Evolutionary conservation across 768 basidiomycete species (phyloP), one percentile per base, ranked within the genome.

Genomic region (Tulasnella sp.): DNA sequence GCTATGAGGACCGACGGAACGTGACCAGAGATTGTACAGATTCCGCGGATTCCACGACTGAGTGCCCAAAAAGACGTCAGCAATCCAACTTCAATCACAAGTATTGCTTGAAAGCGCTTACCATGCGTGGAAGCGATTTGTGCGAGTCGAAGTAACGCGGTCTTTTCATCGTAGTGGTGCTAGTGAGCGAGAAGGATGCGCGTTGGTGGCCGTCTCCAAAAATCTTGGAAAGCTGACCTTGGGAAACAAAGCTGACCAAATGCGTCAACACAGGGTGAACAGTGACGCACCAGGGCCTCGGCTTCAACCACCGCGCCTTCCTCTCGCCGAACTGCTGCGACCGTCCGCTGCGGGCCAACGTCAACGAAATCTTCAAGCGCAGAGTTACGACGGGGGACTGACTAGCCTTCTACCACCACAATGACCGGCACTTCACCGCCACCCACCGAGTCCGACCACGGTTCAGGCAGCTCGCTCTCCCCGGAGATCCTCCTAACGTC

Each of bases 31-130:
- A 81, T 94, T 95, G 85, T 88, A 97, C 22, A 98, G 83, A 81
- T 98, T 98, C 76, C 87, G 86, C 0, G 89, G 87, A 12, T 87
- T 82, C 96, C 96, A 98, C 81, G 90, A 92, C 94, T 96, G 80
- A 17, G n/a, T 14, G 11, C 19, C 22, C 16, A 73, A 35, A 68
- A 64, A 37, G 37, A 40, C 16, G 42, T 59, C 26, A 59, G 52
- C 52, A 29, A n/a, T 8, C 11, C 26, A n/a, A 4, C 16, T 5
- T 59, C 9, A 22, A 19, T n/a, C 5, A 4, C n/a, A 52, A 52
- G n/a, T 22, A 52, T 52, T 52, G 19, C n/a, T n/a, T n/a, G n/a
- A n/a, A n/a, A 3, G 14, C 9, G 2, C n/a, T 52, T 19, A 91
- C 91, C 91, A 93, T 92, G 59, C 91, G 89, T 77, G 91, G 91